Evolutionary conservation across 148 eudicot species (phyloP).

Genomic region (Salicornia ramosissima): DNA sequence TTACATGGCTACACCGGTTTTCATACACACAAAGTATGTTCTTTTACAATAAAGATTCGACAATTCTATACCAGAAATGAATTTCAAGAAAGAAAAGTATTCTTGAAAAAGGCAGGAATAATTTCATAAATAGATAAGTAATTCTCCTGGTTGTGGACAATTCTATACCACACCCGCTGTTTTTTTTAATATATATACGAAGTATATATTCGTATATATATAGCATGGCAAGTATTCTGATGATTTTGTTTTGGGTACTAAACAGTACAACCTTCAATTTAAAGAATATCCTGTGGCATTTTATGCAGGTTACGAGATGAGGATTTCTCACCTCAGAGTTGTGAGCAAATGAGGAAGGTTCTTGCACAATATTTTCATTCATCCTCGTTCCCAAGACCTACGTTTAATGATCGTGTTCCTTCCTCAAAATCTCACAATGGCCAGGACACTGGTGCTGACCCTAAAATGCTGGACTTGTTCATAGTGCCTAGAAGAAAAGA

Average conservation of each 20-base stretch:
- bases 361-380: conserved; percentile 55
- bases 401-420: conserved; percentile 26
- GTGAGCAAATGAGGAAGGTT: conserved; percentile 43
- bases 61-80: neutral
- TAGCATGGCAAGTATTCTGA: no score
- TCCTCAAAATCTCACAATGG: conserved; percentile 14
- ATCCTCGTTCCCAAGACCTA: conserved; percentile 50
- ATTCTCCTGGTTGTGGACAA: no score
- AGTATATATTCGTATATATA: no score
- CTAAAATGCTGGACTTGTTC: conserved; percentile 36
- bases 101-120: neutral
- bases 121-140: neutral
- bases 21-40: conserved; percentile 77
- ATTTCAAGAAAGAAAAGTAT: neutral
- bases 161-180: no score
- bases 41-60: neutral
- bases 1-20: conserved; percentile 71
- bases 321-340: conserved; percentile 46
- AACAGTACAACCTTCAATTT: no score
- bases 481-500: conserved; percentile 58
- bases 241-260: neutral
- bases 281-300: neutral
- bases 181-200: no score
- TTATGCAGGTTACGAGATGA: conserved; percentile 58
- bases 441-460: conserved; percentile 24